Evolutionary conservation across 352 stramenopile genomes (phyloP).

Genomic region (Pythium aquatile): DNA sequence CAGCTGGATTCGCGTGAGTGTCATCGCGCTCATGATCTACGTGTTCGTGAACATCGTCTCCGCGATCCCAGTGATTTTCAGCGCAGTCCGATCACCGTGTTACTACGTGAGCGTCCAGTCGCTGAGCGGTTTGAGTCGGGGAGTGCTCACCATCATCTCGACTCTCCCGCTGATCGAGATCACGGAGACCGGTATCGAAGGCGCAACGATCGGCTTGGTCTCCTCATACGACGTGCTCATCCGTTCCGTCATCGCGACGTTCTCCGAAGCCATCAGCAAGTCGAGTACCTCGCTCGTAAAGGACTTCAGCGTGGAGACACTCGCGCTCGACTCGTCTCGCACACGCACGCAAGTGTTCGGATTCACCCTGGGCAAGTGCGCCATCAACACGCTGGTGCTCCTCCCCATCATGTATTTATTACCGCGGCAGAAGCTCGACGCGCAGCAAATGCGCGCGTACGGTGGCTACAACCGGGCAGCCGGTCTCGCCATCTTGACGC

Average conservation of each 20-base stretch:
- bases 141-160: conserved; percentile 45
- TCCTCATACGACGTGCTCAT: conserved; percentile 64
- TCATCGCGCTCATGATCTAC: conserved; percentile 40
- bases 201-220: conserved; percentile 60
- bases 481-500: conserved; percentile 24
- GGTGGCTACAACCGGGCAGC: conserved; percentile 27
- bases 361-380: conserved; percentile 25
- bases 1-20: conserved; percentile 63
- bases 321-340: conserved; percentile 10
- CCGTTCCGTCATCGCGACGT: conserved; percentile 53
- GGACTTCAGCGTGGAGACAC: conserved; percentile 34
- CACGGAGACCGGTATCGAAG: conserved; percentile 70
- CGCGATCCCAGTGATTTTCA: conserved; percentile 49
- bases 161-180: conserved; percentile 69
- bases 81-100: conserved; percentile 40
- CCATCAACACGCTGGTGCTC: conserved; percentile 27
- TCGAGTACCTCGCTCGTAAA: conserved; percentile 38
- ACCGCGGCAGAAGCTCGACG: conserved; percentile 32
- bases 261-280: conserved; percentile 54
- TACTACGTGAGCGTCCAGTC: conserved; percentile 48
- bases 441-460: conserved; percentile 34
- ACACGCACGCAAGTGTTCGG: conserved; percentile 21
- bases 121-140: conserved; percentile 40
- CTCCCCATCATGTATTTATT: conserved; percentile 38
- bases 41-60: conserved; percentile 36